Percentiles rank a stretch among this genome's conserved stretches.
Conservation (phyloP, 169 alveolate species). For the Cryptosporidium tyzzeri region DNA sequence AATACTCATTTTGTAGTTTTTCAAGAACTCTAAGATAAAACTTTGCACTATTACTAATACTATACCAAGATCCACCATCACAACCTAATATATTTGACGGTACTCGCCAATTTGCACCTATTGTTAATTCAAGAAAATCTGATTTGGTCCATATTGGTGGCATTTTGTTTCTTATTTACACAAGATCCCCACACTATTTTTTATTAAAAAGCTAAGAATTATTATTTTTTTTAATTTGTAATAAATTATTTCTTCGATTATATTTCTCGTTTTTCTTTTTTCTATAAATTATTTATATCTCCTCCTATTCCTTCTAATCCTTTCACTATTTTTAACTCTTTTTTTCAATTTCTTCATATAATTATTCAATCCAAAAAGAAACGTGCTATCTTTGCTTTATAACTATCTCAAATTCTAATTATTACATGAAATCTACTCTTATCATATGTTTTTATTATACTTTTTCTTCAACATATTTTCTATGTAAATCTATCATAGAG, state of each 20-base stretch:
- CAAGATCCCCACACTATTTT: background rate
- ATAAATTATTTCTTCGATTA: background rate
- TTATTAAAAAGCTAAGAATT: too few species aligned
- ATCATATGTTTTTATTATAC: constrained; percentile 29
- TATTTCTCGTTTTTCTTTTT: background rate
- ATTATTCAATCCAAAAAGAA: background rate
- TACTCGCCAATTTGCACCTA: constrained; percentile 46
- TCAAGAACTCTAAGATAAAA: constrained; percentile 44
- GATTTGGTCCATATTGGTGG: constrained; percentile 62
- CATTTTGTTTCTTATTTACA: background rate
- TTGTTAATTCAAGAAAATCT: constrained; percentile 35
- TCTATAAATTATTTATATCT: background rate
- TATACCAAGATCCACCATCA: constrained; percentile 62
- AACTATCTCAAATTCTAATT: background rate
- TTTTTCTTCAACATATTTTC: background rate
- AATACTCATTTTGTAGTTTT: constrained; percentile 20
- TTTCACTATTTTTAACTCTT: background rate
- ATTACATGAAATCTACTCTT: background rate
- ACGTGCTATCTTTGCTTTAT: background rate
- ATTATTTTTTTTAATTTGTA: too few species aligned
- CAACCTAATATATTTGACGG: constrained; percentile 58
- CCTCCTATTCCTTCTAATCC: background rate
- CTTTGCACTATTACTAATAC: constrained; percentile 47
- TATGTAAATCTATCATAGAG: constrained; percentile 63
- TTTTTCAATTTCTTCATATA: background rate